Evolutionary conservation across 495 filamentous ascomycete species (phyloP).

Genomic region (Durotheca rogersii): DNA sequence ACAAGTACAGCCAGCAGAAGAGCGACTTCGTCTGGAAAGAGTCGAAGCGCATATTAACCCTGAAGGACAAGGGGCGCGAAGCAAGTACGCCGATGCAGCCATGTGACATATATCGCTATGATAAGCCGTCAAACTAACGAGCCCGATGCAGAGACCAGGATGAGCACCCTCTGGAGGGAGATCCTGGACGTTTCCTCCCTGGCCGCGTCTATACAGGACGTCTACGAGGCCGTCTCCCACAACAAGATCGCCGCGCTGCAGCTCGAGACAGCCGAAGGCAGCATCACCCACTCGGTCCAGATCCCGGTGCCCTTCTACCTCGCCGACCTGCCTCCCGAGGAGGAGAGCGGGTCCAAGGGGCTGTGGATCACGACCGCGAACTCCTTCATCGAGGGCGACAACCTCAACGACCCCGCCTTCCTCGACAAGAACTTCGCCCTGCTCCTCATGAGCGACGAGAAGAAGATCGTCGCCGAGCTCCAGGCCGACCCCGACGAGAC

Average conservation of each 20-base stretch:
- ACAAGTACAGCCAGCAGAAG: conserved; percentile 87
- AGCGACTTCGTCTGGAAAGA: conserved; percentile 87
- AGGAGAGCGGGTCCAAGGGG: conserved; percentile 63
- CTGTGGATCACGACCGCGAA: conserved; percentile 85
- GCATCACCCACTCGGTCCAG: conserved; percentile 72
- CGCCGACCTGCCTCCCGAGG: conserved; percentile 64
- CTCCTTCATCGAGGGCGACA: conserved; percentile 67
- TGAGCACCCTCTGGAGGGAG: conserved; percentile 63
- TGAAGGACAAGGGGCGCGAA: conserved; percentile 78
- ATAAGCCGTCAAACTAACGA: conserved; percentile 9
- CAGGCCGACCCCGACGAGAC: conserved; percentile 71
- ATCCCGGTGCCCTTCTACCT: conserved; percentile 80
- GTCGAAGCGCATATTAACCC: conserved; percentile 68
- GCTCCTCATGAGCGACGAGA: conserved; percentile 79
- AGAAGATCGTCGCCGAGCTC: conserved; percentile 80
- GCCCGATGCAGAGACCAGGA: conserved; percentile 45
- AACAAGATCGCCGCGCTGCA: conserved; percentile 71
- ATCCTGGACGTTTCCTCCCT: conserved; percentile 76
- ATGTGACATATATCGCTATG: conserved; percentile 4
- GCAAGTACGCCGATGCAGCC: conserved; percentile 55
- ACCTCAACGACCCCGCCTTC: conserved; percentile 57
- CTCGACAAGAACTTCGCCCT: conserved; percentile 84
- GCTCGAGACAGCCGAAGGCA: conserved; percentile 48
- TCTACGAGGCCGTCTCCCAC: conserved; percentile 77
- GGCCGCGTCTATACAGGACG: conserved; percentile 75